A percentile compares a stretch with the other conserved stretches of the same genome.
Conservation (phyloP, 1,284 basidiomycete genomes). For the Irpex lacteus region DNA sequence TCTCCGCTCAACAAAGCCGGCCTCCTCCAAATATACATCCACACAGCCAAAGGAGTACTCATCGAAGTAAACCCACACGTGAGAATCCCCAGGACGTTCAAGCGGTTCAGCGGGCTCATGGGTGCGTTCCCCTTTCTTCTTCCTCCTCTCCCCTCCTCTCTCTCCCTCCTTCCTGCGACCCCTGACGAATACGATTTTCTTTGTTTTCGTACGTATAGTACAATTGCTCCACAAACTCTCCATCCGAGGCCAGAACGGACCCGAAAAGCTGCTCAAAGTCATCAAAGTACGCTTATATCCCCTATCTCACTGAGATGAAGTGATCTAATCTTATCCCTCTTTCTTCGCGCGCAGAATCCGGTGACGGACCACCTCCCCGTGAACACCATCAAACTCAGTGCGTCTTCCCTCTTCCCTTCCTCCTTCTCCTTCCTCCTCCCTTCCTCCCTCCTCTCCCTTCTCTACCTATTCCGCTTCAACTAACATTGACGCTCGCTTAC, state of each 20-base stretch:
- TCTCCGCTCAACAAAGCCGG: conserved; percentile 99
- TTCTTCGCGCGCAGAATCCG: conserved; percentile 67
- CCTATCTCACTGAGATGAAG: background rate
- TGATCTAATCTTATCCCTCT: conserved; percentile 1
- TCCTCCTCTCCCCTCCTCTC: background rate
- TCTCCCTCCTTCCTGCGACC: background rate
- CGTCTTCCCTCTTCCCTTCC: conserved; percentile 14
- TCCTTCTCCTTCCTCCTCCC: too few species aligned
- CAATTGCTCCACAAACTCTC: conserved; percentile 96
- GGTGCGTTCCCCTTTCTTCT: conserved; percentile 66
- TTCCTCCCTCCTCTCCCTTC: background rate
- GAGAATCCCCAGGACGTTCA: conserved; percentile 97
- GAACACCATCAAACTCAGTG: conserved; percentile 95
- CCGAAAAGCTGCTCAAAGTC: conserved; percentile 95
- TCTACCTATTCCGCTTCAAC: background rate
- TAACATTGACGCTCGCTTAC: background rate
- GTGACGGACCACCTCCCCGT: conserved; percentile 93
- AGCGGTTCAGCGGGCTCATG: conserved; percentile 98
- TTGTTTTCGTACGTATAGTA: conserved; percentile 69
- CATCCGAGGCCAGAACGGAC: conserved; percentile 94
- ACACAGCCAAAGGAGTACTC: conserved; percentile 95
- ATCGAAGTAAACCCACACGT: conserved; percentile 99
- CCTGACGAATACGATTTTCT: too few species aligned
- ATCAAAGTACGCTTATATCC: conserved; percentile 73
- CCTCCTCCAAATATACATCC: conserved; percentile 96